Base-by-base conservation (phyloP, 768 basidiomycete genomes). In the Galerina sulciceps region DNA sequence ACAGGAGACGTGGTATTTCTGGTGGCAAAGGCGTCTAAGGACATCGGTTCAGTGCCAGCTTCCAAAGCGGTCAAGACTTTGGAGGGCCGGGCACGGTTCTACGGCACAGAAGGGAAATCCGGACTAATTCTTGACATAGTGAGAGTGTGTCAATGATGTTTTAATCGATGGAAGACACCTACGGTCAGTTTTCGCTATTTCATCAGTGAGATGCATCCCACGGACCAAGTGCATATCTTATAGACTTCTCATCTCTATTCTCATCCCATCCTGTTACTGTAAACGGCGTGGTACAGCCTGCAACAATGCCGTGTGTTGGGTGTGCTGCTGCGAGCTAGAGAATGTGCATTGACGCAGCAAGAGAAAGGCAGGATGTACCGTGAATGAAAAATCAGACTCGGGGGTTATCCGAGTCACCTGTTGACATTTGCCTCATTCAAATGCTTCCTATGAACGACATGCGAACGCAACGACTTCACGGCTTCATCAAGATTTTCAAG, bases 61-160 rank as follows among this genome's bases (percentile, higher is more conserved):
- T 31, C 8, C 26, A 31, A 31, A 31, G 40, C 20, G 31, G 48
- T n/a, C 17, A 35, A n/a, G n/a, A 22, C 48, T 50, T 26, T 51
- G n/a, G 49, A 38, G 20, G 37, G 37, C 35, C 20, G 40, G 40
- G 31, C 20, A 11, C 10, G 23, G 36, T 48, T 14, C 20, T 45
- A 23, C 37, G 54, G 45, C 23, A n/a, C 46, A 31, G 46, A 57
- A 57, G 20, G 44, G 38, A 48, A 53, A 38, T 11, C 34, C 37
- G 37, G 15, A 40, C 20, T 36, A 23, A 26, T 18, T 38, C 49
- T 15, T 51, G 49, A 47, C 26, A 46, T 42, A 54, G 53, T 42
- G 42, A 37, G 54, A 50, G 57, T 57, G 57, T 58, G 61, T 62
- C 53, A 49, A 58, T 58, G 52, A 42, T 47, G 34, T 23, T 52